Conservation (phyloP, 345 rosid genomes). For the Acer negundo region DNA sequence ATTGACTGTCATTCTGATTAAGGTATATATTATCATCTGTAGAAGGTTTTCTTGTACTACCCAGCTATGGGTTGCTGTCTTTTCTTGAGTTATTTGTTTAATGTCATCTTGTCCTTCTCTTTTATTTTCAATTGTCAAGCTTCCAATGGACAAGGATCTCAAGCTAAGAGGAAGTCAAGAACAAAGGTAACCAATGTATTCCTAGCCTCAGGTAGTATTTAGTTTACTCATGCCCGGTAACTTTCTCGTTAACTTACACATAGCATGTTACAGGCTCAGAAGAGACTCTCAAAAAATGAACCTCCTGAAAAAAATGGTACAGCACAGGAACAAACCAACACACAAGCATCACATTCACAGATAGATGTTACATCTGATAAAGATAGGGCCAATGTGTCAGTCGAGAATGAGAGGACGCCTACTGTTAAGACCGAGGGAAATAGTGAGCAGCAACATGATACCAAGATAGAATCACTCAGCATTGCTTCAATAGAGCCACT, state of each 20-base stretch:
- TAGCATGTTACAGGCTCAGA: constrained; percentile 51
- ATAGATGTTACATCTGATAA: constrained; percentile 37
- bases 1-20: background rate
- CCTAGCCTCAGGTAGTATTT: constrained; percentile 12
- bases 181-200: constrained; percentile 56
- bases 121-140: constrained; percentile 38
- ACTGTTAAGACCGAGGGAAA: constrained; percentile 28
- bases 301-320: constrained; percentile 38
- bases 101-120: constrained; percentile 17
- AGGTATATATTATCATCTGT: background rate
- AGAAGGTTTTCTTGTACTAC: constrained; percentile 10
- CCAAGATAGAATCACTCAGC: constrained; percentile 38
- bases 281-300: constrained; percentile 41
- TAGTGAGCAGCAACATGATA: constrained; percentile 30
- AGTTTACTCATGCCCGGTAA: constrained; percentile 4
- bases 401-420: constrained; percentile 46
- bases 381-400: constrained; percentile 30
- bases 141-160: constrained; percentile 72
- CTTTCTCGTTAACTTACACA: constrained; percentile 19
- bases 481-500: constrained; percentile 33
- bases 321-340: constrained; percentile 35
- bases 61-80: background rate
- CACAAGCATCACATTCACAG: constrained; percentile 39
- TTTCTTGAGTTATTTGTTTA: constrained; percentile 5
- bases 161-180: constrained; percentile 61